Conservation (phyloP, 2,329 filamentous ascomycete species). For the Penicillium hordei region DNA sequence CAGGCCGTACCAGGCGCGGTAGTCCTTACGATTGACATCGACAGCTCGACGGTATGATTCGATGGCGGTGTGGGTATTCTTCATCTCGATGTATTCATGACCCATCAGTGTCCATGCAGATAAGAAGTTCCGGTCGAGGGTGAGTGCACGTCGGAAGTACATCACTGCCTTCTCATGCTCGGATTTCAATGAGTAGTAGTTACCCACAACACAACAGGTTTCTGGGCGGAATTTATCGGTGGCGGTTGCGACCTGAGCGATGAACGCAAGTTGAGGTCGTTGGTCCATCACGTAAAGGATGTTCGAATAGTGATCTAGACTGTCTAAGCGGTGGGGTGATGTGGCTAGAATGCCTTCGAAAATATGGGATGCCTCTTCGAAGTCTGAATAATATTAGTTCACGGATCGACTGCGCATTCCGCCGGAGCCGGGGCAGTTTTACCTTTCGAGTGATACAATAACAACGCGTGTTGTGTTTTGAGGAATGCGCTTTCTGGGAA, state of each 20-base stretch:
- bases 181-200: constrained; percentile 92
- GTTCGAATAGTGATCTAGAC: constrained; percentile 93
- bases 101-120: constrained; percentile 99
- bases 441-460: constrained; percentile 84
- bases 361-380: constrained; percentile 62
- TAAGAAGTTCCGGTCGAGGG: constrained; percentile 83
- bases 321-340: constrained; percentile 73
- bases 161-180: constrained; percentile 97
- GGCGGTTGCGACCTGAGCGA: constrained; percentile 85
- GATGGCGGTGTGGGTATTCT: constrained; percentile 96
- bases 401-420: background rate
- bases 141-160: constrained; percentile 91
- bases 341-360: constrained; percentile 68
- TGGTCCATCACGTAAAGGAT: constrained; percentile 91
- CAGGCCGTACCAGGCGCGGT: constrained; percentile 95
- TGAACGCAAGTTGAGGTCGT: constrained; percentile 83
- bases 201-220: constrained; percentile 93
- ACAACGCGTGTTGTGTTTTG: constrained; percentile 81
- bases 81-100: constrained; percentile 97
- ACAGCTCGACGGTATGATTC: constrained; percentile 95
- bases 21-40: constrained; percentile 93
- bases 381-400: constrained; percentile 46
- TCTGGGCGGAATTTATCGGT: constrained; percentile 96
- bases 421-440: background rate
- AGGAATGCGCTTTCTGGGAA: constrained; percentile 89